Evolutionary conservation across 2,329 filamentous ascomycete species (phyloP).

Genomic region (Penicillium sp.): DNA sequence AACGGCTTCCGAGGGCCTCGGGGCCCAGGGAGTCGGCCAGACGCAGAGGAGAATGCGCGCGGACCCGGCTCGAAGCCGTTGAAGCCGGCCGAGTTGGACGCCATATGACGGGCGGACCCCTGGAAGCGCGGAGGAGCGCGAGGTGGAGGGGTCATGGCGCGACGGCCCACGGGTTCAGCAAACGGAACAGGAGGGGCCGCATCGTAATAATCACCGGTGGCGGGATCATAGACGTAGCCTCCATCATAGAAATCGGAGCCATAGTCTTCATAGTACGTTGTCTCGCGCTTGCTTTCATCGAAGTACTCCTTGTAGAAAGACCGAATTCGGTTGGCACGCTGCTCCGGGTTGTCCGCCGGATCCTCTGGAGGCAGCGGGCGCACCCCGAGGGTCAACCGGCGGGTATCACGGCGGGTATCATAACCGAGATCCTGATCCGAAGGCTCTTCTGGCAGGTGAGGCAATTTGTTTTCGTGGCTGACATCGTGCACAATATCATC

Average conservation of each 20-base stretch:
- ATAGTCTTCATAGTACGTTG: constrained; percentile 69
- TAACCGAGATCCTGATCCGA: constrained; percentile 19
- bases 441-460: constrained; percentile 25
- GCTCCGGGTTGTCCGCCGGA: constrained; percentile 83
- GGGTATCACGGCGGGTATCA: constrained; percentile 40
- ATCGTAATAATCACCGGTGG: constrained; percentile 31
- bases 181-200: constrained; percentile 52
- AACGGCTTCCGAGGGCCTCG: constrained; percentile 54
- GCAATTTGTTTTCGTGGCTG: constrained; percentile 15
- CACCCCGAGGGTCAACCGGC: constrained; percentile 58
- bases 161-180: constrained; percentile 76
- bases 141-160: constrained; percentile 94
- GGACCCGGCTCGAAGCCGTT: constrained; percentile 44
- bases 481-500: constrained; percentile 21
- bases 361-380: constrained; percentile 86
- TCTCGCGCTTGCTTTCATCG: constrained; percentile 65
- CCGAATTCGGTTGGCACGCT: constrained; percentile 89
- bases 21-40: constrained; percentile 42
- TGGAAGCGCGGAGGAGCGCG: constrained; percentile 58
- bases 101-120: constrained; percentile 44
- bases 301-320: constrained; percentile 99
- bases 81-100: constrained; percentile 41
- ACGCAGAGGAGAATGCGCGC: constrained; percentile 62
- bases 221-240: constrained; percentile 55
- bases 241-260: constrained; percentile 61